Evolutionary conservation across 1,284 basidiomycete species (phyloP), one percentile per base, ranked within the genome.

Genomic region (Amylostereum areolatum): DNA sequence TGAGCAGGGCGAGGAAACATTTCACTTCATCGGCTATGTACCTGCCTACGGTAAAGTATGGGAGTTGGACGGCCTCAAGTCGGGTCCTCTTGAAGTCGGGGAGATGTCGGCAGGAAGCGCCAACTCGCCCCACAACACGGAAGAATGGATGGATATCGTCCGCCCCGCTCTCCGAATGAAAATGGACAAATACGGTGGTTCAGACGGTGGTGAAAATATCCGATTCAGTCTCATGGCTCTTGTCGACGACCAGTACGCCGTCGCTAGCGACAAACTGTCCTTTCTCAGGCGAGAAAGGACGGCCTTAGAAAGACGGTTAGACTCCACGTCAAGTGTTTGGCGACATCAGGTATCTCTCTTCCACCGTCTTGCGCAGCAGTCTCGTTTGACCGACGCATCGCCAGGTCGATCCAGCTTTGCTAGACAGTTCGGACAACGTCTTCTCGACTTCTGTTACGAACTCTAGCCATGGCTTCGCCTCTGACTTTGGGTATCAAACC

Each of bases 21-120:
- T 75, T 62, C 80, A 83, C 58, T 83, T 80, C 66, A 80, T 82
- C 51, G 79, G 77, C 9, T 83, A 82, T 55, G 77, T 82, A 28
- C 80, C 80, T 4, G 73, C 74, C 0, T 66, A 73, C 53, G 79
- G 78, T 3, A 80, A 80, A 55, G 80, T 83, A 8, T 83, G 80
- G 80, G 80, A 83, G 59, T 72, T 83, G 45, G 66, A 71, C 51
- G 68, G 69, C 5, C 56, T 69, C 35, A 61, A 64, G 3, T 47
- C 58, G 3, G 80, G 77, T 1, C 79, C 81, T 2, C 63, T 83
- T 4, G 80, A 82, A 59, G 80, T 83, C 28, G 80, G 80, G 30
- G 79, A 80, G 57, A 59, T 81, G 11, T 61, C 71, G 6, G 47
- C 56, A 5, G 41, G 53, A 11, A 36, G 53, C 18, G 42, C 34